These are phyloP conservation scores for Hansenula sp. DNA, from an alignment of 1,139 yeast genomes.

Conservation along the genomic window DNA sequence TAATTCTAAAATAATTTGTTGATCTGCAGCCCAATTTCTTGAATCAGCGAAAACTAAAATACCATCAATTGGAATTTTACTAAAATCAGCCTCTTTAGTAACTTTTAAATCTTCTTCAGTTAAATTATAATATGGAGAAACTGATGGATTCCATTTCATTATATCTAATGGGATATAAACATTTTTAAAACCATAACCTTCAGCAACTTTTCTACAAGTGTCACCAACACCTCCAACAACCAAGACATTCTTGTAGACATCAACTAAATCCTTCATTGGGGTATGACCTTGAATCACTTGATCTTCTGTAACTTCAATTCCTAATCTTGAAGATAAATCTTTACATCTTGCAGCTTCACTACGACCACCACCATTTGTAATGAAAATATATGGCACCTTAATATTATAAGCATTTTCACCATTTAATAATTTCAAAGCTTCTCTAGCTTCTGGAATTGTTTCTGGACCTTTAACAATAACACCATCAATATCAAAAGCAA, in stretches of 20 bases:
- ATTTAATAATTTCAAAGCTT: constrained; percentile 64
- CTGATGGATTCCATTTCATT: constrained; percentile 82
- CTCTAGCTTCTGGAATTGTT: constrained; percentile 71
- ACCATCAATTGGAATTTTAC: constrained; percentile 60
- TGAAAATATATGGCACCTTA: constrained; percentile 80
- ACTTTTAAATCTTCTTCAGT: constrained; percentile 62
- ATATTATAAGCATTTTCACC: constrained; percentile 78
- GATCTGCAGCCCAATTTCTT: constrained; percentile 88
- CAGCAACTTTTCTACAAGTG: constrained; percentile 75
- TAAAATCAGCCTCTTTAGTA: constrained; percentile 60
- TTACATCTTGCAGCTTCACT: constrained; percentile 69
- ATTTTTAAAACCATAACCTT: constrained; percentile 69
- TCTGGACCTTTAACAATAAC: constrained; percentile 77
- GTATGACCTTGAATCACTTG: constrained; percentile 89
- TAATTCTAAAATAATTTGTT: constrained; percentile 77
- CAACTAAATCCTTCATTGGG: constrained; percentile 77
- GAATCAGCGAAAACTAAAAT: constrained; percentile 79
- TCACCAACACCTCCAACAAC: constrained; percentile 86
- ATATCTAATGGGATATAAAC: constrained; percentile 77
- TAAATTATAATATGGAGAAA: constrained; percentile 72
- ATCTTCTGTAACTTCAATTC: constrained; percentile 58
- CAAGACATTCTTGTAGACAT: constrained; percentile 60
- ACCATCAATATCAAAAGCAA: constrained; percentile 86
- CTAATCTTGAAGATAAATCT: constrained; percentile 58
- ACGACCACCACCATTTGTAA: constrained; percentile 87